phyloP scores from a whole-genome alignment of 495 filamentous ascomycete genomes.

The Aspergillus homomorphus region DNA sequence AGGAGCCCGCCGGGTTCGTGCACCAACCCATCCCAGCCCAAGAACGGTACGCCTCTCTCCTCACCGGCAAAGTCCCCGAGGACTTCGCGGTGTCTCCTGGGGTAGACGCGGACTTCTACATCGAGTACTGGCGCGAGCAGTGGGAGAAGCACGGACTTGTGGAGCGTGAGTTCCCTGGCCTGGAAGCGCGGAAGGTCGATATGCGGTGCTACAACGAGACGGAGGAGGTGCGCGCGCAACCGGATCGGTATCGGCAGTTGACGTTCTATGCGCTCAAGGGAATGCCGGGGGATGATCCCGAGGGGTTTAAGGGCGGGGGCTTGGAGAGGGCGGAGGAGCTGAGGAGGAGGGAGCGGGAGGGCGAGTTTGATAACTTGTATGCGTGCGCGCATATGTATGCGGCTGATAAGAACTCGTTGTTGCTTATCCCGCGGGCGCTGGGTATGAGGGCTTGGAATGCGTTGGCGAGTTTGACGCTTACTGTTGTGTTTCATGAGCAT shows the following conservation, averaged over 20 bases:
- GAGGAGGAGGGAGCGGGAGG: constrained; percentile 25
- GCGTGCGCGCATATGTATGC: constrained; percentile 64
- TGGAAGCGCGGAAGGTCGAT: constrained; percentile 63
- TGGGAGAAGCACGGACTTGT: constrained; percentile 22
- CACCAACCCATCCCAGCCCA: constrained; percentile 42
- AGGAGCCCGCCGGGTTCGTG: constrained; percentile 20
- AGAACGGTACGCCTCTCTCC: constrained; percentile 35
- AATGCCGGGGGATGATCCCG: constrained; percentile 22
- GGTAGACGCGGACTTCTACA: constrained; percentile 50
- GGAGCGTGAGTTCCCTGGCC: constrained; percentile 53
- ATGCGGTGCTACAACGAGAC: constrained; percentile 54
- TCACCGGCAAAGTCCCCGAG: constrained; percentile 38
- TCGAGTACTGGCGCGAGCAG: constrained; percentile 20
- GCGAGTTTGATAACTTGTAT: constrained; percentile 54
- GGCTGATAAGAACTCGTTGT: constrained; percentile 65
- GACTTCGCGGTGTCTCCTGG: constrained; percentile 38
- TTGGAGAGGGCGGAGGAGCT: constrained; percentile 21
- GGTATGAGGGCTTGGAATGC: constrained; percentile 50
- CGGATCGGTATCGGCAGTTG: constrained; percentile 58
- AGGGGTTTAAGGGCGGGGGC: constrained; percentile 16
- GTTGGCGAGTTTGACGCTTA: constrained; percentile 61
- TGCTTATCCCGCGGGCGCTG: constrained; percentile 59
- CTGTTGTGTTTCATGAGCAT: constrained; percentile 57
- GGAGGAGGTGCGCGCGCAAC: constrained; percentile 32
- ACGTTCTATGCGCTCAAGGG: constrained; percentile 55